Evolutionary conservation across 306 rosid genomes (phyloP).

Genomic region (Rubus parviflorus): DNA sequence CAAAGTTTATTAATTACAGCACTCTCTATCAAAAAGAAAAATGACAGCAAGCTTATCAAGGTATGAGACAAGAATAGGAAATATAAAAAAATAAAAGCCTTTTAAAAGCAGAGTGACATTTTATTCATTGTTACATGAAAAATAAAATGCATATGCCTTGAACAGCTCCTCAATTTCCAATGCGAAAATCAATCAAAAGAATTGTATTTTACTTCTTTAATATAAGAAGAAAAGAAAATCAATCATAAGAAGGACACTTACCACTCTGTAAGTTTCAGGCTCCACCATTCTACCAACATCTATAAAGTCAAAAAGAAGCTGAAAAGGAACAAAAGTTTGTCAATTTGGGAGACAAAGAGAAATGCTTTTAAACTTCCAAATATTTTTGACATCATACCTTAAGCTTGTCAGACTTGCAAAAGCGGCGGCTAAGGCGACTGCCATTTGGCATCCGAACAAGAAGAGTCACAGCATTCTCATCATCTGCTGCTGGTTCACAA

Average conservation of each 20-base stretch:
- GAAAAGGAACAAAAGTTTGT: conserved; percentile 26
- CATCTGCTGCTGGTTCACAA: conserved; percentile 56
- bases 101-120: not conserved
- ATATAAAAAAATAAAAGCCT: not conserved
- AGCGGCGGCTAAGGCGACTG: conserved; percentile 57
- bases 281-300: conserved; percentile 47
- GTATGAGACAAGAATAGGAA: not conserved
- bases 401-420: conserved; percentile 73
- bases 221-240: not conserved
- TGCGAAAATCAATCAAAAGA: not conserved
- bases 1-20: not conserved
- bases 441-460: conserved; percentile 86
- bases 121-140: not conserved
- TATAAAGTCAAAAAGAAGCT: conserved; percentile 74
- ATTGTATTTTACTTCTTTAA: not conserved
- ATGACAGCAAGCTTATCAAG: not conserved
- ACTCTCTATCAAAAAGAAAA: not conserved
- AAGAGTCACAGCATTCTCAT: conserved; percentile 61
- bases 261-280: conserved; percentile 72
- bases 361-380: not conserved
- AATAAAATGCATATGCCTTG: too few species aligned
- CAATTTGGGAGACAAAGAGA: conserved; percentile 23
- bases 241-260: conserved; percentile 36
- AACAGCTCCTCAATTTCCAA: not conserved
- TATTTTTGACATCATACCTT: conserved; percentile 47